Evolutionary conservation across 1,284 basidiomycete genomes (phyloP).

Genomic region (Fomitopsis schrenkii): DNA sequence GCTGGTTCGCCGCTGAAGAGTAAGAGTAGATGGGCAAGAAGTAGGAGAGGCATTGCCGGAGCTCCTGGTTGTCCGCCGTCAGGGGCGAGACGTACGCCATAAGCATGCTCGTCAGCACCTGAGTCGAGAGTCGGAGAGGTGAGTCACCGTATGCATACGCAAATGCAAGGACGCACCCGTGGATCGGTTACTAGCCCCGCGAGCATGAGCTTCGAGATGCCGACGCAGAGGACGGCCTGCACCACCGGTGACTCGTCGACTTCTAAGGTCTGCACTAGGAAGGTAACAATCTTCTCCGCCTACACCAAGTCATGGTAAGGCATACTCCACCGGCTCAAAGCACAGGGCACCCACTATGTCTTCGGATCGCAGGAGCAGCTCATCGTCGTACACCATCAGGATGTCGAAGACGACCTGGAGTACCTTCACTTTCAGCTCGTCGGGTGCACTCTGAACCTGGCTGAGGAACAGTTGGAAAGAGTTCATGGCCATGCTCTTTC

Average conservation of each 20-base stretch:
- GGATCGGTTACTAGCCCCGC: slow-evolving; percentile 75
- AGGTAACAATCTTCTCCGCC: slow-evolving; percentile 66
- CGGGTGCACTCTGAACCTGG: slow-evolving; percentile 75
- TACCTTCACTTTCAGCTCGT: slow-evolving; percentile 75
- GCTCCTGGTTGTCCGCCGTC: slow-evolving; percentile 76
- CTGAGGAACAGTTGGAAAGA: slow-evolving; percentile 87
- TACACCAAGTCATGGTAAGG: slow-evolving; percentile 22
- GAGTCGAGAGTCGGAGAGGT: background rate
- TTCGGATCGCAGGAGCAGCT: slow-evolving; percentile 54
- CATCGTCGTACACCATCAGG: slow-evolving; percentile 80
- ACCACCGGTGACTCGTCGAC: slow-evolving; percentile 67
- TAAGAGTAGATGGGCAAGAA: slow-evolving; percentile 93
- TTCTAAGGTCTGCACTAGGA: slow-evolving; percentile 69
- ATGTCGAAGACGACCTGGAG: slow-evolving; percentile 87
- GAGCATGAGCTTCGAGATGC: slow-evolving; percentile 85
- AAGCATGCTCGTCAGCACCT: slow-evolving; percentile 79
- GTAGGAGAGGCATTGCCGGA: slow-evolving; percentile 90
- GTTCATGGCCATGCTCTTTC: slow-evolving; percentile 78
- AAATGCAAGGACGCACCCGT: slow-evolving; percentile 38
- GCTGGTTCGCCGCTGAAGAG: slow-evolving; percentile 75
- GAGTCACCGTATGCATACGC: background rate
- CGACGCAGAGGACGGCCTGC: slow-evolving; percentile 76
- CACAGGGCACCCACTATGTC: slow-evolving; percentile 38
- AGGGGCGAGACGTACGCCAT: slow-evolving; percentile 84
- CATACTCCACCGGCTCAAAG: background rate